Evolutionary conservation across 2,329 filamentous ascomycete genomes (phyloP).

Genomic region (Incumbomyces lentus): DNA sequence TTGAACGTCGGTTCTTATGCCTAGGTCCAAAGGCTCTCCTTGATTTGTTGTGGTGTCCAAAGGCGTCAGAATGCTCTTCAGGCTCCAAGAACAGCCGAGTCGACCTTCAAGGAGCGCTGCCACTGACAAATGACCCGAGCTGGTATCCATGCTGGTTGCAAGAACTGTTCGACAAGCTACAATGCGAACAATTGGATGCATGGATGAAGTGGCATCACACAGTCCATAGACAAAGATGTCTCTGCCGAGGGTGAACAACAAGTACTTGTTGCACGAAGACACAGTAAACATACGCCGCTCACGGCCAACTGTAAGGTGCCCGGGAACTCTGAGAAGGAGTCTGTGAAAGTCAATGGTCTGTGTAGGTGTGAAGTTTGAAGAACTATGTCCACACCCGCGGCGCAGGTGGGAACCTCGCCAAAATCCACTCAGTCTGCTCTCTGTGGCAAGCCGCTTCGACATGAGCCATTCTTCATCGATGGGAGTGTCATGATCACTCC

Average conservation of each 20-base stretch:
- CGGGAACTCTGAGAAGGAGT: slow-evolving; percentile 19
- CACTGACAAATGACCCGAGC: slow-evolving; percentile 43
- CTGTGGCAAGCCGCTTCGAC: slow-evolving; percentile 39
- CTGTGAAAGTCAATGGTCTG: slow-evolving; percentile 16
- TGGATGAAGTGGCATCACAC: slow-evolving; percentile 18
- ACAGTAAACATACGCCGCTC: slow-evolving; percentile 36
- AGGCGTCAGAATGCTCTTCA: slow-evolving; percentile 9
- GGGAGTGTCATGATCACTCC: not conserved
- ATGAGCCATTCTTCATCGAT: slow-evolving; percentile 28
- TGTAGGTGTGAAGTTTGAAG: slow-evolving; percentile 10
- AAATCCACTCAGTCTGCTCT: slow-evolving; percentile 36
- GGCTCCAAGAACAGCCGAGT: slow-evolving; percentile 51
- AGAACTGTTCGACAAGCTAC: slow-evolving; percentile 48
- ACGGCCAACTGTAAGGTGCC: not conserved
- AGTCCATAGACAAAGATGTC: slow-evolving; percentile 49
- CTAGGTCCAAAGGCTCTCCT: slow-evolving; percentile 17
- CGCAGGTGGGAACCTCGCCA: slow-evolving; percentile 30
- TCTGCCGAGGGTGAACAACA: slow-evolving; percentile 45
- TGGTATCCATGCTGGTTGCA: slow-evolving; percentile 54
- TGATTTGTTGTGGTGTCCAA: slow-evolving; percentile 12
- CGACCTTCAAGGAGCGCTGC: slow-evolving; percentile 51
- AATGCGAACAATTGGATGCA: slow-evolving; percentile 43
- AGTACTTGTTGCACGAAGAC: slow-evolving; percentile 49
- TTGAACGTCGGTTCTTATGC: slow-evolving; percentile 12
- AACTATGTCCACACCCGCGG: not conserved